A percentile compares a stretch with the other conserved stretches of the same genome.
Evolutionary conservation across 169 alveolate species (phyloP).

Genomic region (Perkinsus chesapeaki): DNA sequence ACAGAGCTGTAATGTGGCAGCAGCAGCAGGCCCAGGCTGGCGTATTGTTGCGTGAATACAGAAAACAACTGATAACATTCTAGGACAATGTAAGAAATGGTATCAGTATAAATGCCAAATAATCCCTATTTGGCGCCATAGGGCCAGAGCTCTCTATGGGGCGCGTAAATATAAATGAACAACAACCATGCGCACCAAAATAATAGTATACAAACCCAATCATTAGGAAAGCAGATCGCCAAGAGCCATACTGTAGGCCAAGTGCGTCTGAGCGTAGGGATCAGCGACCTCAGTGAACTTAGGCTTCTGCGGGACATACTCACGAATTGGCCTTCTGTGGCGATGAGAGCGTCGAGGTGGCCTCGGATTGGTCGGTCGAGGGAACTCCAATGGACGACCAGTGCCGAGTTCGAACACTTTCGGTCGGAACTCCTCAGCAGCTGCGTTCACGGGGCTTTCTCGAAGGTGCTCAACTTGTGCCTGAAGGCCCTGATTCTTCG

Average conservation of each 20-base stretch:
- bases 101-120: no score
- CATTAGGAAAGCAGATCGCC: background rate
- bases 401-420: background rate
- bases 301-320: background rate
- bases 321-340: background rate
- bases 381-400: background rate
- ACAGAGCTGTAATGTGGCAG: no score
- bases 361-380: background rate
- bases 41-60: no score
- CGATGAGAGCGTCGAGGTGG: background rate
- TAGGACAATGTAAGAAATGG: no score
- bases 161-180: background rate
- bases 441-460: background rate
- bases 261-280: background rate
- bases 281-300: background rate
- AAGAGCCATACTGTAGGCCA: background rate
- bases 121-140: no score
- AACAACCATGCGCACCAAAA: background rate
- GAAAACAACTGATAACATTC: no score
- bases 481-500: background rate
- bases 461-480: background rate
- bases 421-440: background rate
- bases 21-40: no score
- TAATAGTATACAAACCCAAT: background rate
- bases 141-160: background rate